These are phyloP conservation scores for Discostella pseudostelligera DNA, from an alignment of 108 stramenopile genomes.

Conservation along the genomic window DNA sequence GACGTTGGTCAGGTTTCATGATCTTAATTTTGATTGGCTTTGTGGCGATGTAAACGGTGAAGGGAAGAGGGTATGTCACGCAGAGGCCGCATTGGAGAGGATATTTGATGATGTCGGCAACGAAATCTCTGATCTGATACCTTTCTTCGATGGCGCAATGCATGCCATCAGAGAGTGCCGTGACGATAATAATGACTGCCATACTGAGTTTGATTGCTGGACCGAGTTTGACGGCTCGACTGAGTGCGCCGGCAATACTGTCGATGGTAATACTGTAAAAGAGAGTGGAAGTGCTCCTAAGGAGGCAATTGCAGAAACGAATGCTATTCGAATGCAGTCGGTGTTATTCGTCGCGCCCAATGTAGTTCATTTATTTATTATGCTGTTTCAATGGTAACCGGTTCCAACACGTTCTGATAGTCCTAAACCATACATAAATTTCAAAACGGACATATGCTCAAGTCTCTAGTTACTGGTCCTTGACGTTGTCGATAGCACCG, in stretches of 20 bases:
- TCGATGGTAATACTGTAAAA: not conserved
- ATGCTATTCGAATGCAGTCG: not conserved
- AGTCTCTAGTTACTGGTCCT: conserved; percentile 10
- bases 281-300: not conserved
- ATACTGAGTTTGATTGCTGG: not conserved
- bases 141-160: not conserved
- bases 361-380: not conserved
- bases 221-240: no score
- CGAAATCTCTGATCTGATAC: not conserved
- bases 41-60: not conserved
- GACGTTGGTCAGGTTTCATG: not conserved
- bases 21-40: not conserved
- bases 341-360: not conserved
- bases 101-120: not conserved
- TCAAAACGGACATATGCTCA: not conserved
- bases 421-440: no score
- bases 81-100: no score
- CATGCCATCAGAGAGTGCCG: not conserved
- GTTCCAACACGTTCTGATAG: no score
- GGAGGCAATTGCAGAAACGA: conserved; percentile 1
- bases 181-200: not conserved
- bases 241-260: not conserved
- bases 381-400: no score
- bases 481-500: conserved; percentile 19
- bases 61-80: not conserved